These are phyloP conservation scores for Volvariella volvacea DNA, from an alignment of 1,284 basidiomycete species.

Conservation along the genomic window DNA sequence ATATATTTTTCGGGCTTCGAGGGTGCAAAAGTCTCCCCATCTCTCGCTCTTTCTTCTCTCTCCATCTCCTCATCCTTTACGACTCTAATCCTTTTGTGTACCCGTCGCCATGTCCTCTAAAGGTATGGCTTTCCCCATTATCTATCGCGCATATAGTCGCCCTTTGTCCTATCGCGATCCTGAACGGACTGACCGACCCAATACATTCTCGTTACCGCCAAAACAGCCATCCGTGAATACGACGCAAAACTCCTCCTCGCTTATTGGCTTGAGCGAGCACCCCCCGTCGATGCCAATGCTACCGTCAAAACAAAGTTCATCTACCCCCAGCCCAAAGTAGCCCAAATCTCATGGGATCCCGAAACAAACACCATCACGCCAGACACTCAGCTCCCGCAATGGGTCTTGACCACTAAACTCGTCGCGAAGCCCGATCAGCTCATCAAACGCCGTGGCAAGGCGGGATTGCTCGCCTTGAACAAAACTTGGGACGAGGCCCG, in stretches of 20 bases:
- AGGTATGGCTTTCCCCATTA: conserved; percentile 25
- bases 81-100: conserved; percentile 4
- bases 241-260: conserved; percentile 92
- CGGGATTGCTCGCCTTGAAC: conserved; percentile 91
- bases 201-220: too few relatives aligned
- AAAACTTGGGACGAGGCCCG: conserved; percentile 85
- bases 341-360: conserved; percentile 85
- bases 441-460: conserved; percentile 99
- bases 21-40: conserved; percentile 13
- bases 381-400: conserved; percentile 36
- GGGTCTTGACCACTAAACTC: conserved; percentile 86
- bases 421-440: conserved; percentile 96
- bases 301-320: conserved; percentile 54
- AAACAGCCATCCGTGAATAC: conserved; percentile 91
- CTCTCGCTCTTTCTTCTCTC: conserved; percentile 11
- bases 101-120: conserved; percentile 43
- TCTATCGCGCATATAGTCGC: conserved; percentile 5
- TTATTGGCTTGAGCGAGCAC: conserved; percentile 89
- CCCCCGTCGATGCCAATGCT: conserved; percentile 43
- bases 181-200: too few relatives aligned
- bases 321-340: conserved; percentile 66
- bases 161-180: conserved; percentile 10
- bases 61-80: conserved; percentile 13
- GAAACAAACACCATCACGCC: conserved; percentile 77
- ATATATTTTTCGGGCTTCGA: conserved; percentile 17